Percentiles rank a stretch among this genome's conserved stretches.
phyloP scores from a whole-genome alignment of 306 rosid species.

The Vigna angularis region DNA sequence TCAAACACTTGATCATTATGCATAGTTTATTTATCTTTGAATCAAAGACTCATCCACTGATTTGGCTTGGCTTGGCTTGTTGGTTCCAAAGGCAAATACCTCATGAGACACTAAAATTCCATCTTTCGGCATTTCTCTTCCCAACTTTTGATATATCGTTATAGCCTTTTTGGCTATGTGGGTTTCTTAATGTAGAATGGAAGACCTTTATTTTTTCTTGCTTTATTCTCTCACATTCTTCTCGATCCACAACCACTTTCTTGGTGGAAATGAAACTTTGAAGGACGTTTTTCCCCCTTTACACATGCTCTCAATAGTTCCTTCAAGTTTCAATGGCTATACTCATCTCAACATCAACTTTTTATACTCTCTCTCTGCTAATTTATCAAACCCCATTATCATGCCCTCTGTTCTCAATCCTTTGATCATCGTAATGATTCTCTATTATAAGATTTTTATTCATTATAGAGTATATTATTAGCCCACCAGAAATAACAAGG shows the following conservation, averaged over 20 bases:
- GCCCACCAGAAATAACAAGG: slow-evolving; percentile 36
- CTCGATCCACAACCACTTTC: slow-evolving; percentile 69
- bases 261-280: slow-evolving; percentile 72
- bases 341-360: slow-evolving; percentile 77
- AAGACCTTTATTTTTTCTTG: slow-evolving; percentile 53
- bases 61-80: slow-evolving; percentile 56
- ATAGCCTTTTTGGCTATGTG: slow-evolving; percentile 22
- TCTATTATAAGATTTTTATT: slow-evolving; percentile 54
- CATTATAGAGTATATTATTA: slow-evolving; percentile 47
- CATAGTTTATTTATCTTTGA: slow-evolving; percentile 66
- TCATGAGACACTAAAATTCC: slow-evolving; percentile 56
- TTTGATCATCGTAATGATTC: slow-evolving; percentile 61
- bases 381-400: slow-evolving; percentile 81
- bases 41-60: slow-evolving; percentile 62
- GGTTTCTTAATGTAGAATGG: slow-evolving; percentile 55
- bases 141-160: slow-evolving; percentile 38
- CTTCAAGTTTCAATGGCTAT: slow-evolving; percentile 72
- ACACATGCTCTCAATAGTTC: slow-evolving; percentile 66
- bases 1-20: slow-evolving; percentile 53
- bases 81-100: slow-evolving; percentile 51
- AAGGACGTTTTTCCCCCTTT: slow-evolving; percentile 46
- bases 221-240: slow-evolving; percentile 69
- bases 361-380: slow-evolving; percentile 51
- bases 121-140: slow-evolving; percentile 45
- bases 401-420: slow-evolving; percentile 53